These are phyloP conservation scores for Neopestalotiopsis rosae DNA, from an alignment of 2,329 filamentous ascomycete genomes.

Conservation along the genomic window DNA sequence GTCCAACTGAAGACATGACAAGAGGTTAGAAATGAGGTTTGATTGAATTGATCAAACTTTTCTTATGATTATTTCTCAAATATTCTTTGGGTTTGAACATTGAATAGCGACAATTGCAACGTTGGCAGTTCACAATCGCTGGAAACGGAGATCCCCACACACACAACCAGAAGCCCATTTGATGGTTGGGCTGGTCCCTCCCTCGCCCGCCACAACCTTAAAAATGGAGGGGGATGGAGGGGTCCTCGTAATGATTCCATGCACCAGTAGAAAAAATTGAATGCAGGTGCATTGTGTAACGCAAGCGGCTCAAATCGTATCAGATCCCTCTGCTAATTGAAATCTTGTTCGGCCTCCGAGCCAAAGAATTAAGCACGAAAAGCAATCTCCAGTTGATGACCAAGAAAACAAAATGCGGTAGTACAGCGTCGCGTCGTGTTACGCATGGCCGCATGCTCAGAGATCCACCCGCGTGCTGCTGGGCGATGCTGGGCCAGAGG, in stretches of 20 bases:
- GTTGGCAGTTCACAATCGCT: neutral
- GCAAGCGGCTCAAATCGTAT: neutral
- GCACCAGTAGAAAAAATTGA: neutral
- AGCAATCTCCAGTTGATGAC: neutral
- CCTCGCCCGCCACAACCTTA: neutral
- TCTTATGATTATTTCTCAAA: neutral
- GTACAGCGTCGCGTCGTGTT: neutral
- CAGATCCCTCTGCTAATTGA: neutral
- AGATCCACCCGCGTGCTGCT: neutral
- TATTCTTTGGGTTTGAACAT: neutral
- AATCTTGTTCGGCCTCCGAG: neutral
- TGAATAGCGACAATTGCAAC: neutral
- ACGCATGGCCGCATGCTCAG: neutral
- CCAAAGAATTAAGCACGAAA: neutral
- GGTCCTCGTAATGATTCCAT: neutral
- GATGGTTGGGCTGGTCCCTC: neutral
- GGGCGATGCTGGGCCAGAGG: neutral
- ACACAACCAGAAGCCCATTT: neutral
- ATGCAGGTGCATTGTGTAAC: neutral
- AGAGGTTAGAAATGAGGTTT: neutral
- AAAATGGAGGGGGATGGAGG: neutral
- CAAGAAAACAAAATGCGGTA: neutral
- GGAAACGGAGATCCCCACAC: neutral
- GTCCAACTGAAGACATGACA: neutral
- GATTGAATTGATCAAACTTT: neutral